Evolutionary conservation across 495 filamentous ascomycete genomes (phyloP), one percentile per base, ranked within the genome.

Genomic region (Glarea lozoyensis): DNA sequence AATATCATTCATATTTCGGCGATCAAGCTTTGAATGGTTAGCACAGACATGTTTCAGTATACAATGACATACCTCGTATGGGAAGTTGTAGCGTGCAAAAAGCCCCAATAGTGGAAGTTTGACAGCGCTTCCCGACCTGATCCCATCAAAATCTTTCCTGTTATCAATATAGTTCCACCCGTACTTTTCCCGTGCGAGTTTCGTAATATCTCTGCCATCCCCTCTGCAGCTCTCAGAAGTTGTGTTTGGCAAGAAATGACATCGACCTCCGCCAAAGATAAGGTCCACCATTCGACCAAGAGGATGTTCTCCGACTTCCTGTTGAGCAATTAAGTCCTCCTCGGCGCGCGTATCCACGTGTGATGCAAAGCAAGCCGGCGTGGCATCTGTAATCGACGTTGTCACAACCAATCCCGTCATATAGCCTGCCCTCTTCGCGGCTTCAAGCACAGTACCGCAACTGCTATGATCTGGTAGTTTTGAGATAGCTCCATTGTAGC

Each of bases 401-500:
- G 92, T 98, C 15, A 97, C 92, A 6, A 97, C 92, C 55, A 98
- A 59, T 6, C 93, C 92, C 1, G 92, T 98, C 63, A 80, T 81
- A 51, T 95, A 96, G 1, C 92, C 92, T 1, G 81, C 83, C 55
- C 79, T 72, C 63, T 95, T 88, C 39, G 92, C 92, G 0, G 92
- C 92, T 66, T 98, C 92, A 18, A 98, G 73, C 2, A 98, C 86
- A 2, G 88, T 95, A 2, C 90, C 93, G 56, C 92, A 98, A 1
- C 92, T 88, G 2, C 75, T 75, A 56, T 81, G 78, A 57, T 90
- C 80, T 0, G 89, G 88, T 11, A 90, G 69, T 51, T 93, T 82
- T 12, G 88, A 83, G 50, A 98, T 97, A 40, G 92, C 92, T 12
- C 85, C 86, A 58, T 98, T 98, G 62, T 97, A 98, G 60, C 80